These are phyloP conservation scores for Gracilaria gracilis DNA, from an alignment of 23 red algal genomes.

Conservation along the genomic window DNA sequence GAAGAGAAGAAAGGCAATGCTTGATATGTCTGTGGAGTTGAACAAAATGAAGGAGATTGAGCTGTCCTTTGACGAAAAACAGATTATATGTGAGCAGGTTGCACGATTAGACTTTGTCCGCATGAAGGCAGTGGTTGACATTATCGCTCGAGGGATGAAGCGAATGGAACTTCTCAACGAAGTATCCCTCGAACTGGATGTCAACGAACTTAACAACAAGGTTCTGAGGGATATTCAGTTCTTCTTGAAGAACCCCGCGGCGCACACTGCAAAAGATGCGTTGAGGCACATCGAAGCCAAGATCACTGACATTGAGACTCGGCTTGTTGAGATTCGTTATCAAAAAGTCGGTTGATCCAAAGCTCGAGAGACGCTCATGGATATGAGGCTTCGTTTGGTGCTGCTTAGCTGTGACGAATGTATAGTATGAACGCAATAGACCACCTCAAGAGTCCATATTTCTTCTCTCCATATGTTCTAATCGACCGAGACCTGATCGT, in stretches of 20 bases:
- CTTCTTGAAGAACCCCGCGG: constrained; percentile 53
- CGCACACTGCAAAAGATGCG: constrained; percentile 39
- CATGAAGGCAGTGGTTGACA: constrained; percentile 64
- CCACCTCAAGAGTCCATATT: not conserved
- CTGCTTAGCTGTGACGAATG: not conserved
- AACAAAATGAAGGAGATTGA: constrained; percentile 44
- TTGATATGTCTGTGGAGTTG: constrained; percentile 40
- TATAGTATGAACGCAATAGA: constrained; percentile 7
- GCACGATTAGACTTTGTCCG: constrained; percentile 56
- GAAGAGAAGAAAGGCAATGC: constrained; percentile 55
- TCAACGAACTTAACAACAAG: constrained; percentile 40
- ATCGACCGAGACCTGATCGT: not conserved
- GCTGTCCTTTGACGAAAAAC: constrained; percentile 48
- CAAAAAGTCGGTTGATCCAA: constrained; percentile 29
- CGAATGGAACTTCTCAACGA: constrained; percentile 55
- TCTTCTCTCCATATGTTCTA: not conserved
- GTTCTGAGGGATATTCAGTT: constrained; percentile 59
- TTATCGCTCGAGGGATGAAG: constrained; percentile 59
- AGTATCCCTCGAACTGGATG: constrained; percentile 39
- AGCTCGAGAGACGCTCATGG: not conserved
- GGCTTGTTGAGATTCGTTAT: constrained; percentile 49
- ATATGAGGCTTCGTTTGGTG: not conserved
- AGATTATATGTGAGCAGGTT: constrained; percentile 27
- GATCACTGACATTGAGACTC: constrained; percentile 67
- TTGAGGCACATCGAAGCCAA: constrained; percentile 58